Conservation (phyloP, 352 stramenopile species). For the Phytopythium aichiense region DNA sequence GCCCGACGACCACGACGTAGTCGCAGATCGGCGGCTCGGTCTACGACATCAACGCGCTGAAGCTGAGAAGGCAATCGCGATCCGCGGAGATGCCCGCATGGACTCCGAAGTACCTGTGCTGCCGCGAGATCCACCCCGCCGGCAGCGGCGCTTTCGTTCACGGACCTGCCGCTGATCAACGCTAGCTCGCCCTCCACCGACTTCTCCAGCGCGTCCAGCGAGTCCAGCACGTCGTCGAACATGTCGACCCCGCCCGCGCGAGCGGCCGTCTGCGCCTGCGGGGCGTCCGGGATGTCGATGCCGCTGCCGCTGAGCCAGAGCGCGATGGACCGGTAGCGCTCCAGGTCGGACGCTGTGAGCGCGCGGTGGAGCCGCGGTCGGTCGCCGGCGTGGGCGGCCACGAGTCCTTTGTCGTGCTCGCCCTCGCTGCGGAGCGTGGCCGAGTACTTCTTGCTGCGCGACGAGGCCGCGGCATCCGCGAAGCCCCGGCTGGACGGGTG, state of each 20-base stretch:
- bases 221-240: constrained; percentile 46
- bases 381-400: not conserved
- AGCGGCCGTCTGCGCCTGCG: not conserved
- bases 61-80: not conserved
- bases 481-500: not conserved
- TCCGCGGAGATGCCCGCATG: no score
- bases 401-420: constrained; percentile 13
- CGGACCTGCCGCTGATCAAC: not conserved
- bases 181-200: constrained; percentile 32
- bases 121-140: not conserved
- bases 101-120: not conserved
- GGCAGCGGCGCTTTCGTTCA: not conserved
- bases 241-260: constrained; percentile 7
- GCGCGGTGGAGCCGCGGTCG: constrained; percentile 7
- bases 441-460: constrained; percentile 13
- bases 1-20: constrained; percentile 45
- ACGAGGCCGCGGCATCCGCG: constrained; percentile 12
- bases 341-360: constrained; percentile 34
- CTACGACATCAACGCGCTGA: not conserved
- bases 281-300: constrained; percentile 25
- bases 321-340: constrained; percentile 40
- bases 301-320: constrained; percentile 36
- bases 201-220: constrained; percentile 36
- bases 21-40: constrained; percentile 23
- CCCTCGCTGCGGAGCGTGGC: constrained; percentile 7